Evolutionary conservation across 31 red algal genomes (phyloP), one percentile per base, ranked within the genome.

Genomic region (Bonnemaisonia californica): DNA sequence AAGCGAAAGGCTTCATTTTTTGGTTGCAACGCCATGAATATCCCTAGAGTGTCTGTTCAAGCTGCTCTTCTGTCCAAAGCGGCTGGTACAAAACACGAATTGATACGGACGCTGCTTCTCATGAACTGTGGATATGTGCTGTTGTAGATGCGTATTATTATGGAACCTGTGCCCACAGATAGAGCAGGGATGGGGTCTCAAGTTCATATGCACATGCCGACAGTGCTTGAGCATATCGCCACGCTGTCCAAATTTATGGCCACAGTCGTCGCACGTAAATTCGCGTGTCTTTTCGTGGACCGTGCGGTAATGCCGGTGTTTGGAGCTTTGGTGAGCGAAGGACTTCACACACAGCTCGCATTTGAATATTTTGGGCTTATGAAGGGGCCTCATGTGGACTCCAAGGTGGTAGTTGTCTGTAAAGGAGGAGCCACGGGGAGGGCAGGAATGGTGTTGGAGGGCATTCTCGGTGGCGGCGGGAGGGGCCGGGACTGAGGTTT

Each of bases 61-160:
- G 45, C 64, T 78, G 54, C 60, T 64, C 26, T 80, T 35, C 69
- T 91, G 79, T 9, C 80, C 79, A 64, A 91, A 91, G 31, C 80
- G 79, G 27, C 74, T 64, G 48, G 74, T 66, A 30, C 88, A 91
- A 42, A 84, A 66, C 41, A 28, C 34, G 80, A 79, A 91, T 26
- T 70, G 79, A 62, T 84, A 74, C 51, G 88, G 88, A 3, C 88
- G 69, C 71, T 84, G 73, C 73, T 91, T 83, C 79, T 91, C 88
- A 55, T 91, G 88, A 23, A 91, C 88, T 28, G 88, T 91, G 8
- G 80, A 71, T 48, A 91, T 79, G 38, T 91, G 88, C 71, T 91
- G 88, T 29, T 71, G 57, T 0, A 83, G 76, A 74, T 93, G 83
- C 55, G 72, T 27, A 41, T 93, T 93, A 58, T 87, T 80, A 42